phyloP scores from a whole-genome alignment of 495 filamentous ascomycete species.

The Durotheca rogersii region DNA sequence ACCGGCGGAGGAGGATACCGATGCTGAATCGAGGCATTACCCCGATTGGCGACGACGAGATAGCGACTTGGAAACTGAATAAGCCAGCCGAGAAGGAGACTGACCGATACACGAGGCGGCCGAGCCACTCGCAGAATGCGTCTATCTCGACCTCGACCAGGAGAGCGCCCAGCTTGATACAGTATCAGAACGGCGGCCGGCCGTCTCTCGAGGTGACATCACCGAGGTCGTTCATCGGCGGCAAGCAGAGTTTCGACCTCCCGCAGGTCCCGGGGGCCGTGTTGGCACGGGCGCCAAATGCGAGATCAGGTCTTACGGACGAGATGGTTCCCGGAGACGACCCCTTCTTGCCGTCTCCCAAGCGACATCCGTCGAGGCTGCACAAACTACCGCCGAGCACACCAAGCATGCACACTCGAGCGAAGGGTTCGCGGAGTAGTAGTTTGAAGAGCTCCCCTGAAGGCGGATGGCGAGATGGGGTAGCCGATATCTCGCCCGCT shows the following conservation, averaged over 20 bases:
- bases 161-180: conserved; percentile 48
- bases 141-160: conserved; percentile 40
- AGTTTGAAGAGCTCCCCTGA: conserved; percentile 41
- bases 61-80: conserved; percentile 50
- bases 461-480: conserved; percentile 30
- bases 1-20: conserved; percentile 35
- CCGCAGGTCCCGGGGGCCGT: conserved; percentile 44
- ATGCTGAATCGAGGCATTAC: conserved; percentile 47
- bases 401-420: conserved; percentile 35
- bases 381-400: conserved; percentile 43
- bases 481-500: conserved; percentile 14
- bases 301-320: conserved; percentile 49
- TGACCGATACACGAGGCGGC: conserved; percentile 23
- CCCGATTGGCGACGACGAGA: conserved; percentile 55
- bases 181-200: conserved; percentile 41
- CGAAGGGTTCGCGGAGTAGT: conserved; percentile 46
- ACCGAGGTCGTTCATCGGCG: conserved; percentile 36
- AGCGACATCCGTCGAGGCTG: conserved; percentile 43
- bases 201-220: conserved; percentile 40
- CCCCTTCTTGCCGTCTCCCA: conserved; percentile 44
- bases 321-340: conserved; percentile 51
- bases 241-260: conserved; percentile 45
- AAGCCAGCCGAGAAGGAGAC: conserved; percentile 27
- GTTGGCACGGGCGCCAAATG: conserved; percentile 49
- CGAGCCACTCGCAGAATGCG: conserved; percentile 38